Conservation (phyloP, 176 grass and related monocot genomes). For the Tuctoria greenei region DNA sequence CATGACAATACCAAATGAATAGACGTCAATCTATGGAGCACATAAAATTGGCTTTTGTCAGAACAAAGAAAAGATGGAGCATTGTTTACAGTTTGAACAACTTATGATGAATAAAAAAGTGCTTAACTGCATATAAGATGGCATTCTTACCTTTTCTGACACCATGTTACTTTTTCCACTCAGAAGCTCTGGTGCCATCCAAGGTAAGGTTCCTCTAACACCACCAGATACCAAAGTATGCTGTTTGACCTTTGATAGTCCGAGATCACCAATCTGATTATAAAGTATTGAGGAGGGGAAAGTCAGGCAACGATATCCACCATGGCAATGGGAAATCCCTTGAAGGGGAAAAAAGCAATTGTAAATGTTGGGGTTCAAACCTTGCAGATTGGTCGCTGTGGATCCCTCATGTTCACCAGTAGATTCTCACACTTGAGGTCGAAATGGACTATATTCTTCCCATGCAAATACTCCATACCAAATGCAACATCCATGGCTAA, state of each 20-base stretch:
- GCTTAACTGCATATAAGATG: not conserved
- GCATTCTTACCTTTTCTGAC: slow-evolving; percentile 79
- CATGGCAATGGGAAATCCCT: not conserved
- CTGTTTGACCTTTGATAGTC: slow-evolving; percentile 97
- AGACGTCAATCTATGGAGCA: slow-evolving; percentile 78
- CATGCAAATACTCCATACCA: slow-evolving; percentile 99
- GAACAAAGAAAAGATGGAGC: slow-evolving; percentile 6
- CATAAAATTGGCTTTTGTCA: slow-evolving; percentile 6
- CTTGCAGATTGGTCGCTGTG: slow-evolving; percentile 92
- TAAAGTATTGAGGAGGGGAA: slow-evolving; percentile 27
- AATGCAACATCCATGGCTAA: slow-evolving; percentile 97
- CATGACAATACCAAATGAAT: slow-evolving; percentile 96
- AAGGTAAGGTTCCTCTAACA: slow-evolving; percentile 96
- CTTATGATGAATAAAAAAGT: not conserved
- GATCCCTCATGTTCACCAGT: slow-evolving; percentile 96
- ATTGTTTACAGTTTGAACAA: slow-evolving; percentile 6
- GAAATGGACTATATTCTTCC: slow-evolving; percentile 96
- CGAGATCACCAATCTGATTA: slow-evolving; percentile 90
- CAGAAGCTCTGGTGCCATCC: slow-evolving; percentile 98
- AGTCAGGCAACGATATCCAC: slow-evolving; percentile 13
- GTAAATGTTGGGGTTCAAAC: slow-evolving; percentile 25
- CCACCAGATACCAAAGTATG: slow-evolving; percentile 97
- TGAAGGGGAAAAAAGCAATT: not conserved
- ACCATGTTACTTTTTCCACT: slow-evolving; percentile 96
- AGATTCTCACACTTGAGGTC: slow-evolving; percentile 98